Conservation (phyloP, 1,284 basidiomycete species). For the Papiliotrema flavescens region DNA sequence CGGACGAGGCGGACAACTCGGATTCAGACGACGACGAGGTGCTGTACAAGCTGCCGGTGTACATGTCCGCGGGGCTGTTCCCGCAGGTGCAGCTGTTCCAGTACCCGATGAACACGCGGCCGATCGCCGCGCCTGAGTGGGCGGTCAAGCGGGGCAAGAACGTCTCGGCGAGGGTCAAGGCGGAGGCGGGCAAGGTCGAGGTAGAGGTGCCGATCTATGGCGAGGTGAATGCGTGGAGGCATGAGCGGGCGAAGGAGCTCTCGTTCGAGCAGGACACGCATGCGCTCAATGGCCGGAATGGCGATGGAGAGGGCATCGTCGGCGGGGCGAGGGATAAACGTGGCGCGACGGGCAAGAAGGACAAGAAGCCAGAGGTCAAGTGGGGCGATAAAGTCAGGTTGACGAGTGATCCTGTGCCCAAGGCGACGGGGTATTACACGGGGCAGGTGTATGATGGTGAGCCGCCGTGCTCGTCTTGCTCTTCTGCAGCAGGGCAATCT, state of each 20-base stretch:
- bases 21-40: conserved; percentile 38
- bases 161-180: conserved; percentile 45
- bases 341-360: conserved; percentile 9
- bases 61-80: conserved; percentile 34
- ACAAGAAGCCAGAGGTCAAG: conserved; percentile 20
- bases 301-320: conserved; percentile 15
- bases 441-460: conserved; percentile 43
- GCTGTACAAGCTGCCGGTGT: conserved; percentile 40
- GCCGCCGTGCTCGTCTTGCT: conserved; percentile 5
- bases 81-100: conserved; percentile 42
- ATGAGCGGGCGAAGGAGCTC: conserved; percentile 42
- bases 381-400: conserved; percentile 48
- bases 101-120: conserved; percentile 41
- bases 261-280: conserved; percentile 31
- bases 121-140: conserved; percentile 33
- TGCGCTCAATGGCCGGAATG: conserved; percentile 22
- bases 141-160: conserved; percentile 39
- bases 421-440: conserved; percentile 37
- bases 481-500: too few relatives aligned
- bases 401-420: conserved; percentile 38
- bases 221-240: conserved; percentile 40
- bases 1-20: conserved; percentile 11
- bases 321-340: conserved; percentile 23
- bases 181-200: conserved; percentile 39
- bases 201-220: conserved; percentile 47